These are phyloP conservation scores for Stylosanthes scabra DNA, from an alignment of 331 rosid genomes.

Conservation along the genomic window DNA sequence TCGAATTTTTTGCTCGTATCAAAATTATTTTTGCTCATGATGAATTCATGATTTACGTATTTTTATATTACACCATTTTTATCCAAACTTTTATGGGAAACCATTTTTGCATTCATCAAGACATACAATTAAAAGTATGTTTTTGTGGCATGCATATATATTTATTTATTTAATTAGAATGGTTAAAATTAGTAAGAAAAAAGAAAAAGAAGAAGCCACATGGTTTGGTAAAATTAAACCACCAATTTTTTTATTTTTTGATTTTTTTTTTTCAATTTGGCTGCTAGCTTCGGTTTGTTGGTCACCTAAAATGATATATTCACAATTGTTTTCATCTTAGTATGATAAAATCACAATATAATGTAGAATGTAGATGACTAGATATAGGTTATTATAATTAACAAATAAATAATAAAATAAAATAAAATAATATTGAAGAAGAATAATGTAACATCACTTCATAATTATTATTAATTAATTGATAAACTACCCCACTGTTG, in stretches of 20 bases:
- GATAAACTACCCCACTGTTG: neutral
- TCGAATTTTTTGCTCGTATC: too few species aligned
- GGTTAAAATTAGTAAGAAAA: constrained; percentile 1
- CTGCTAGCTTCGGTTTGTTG: constrained; percentile 18
- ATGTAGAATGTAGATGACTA: too few species aligned
- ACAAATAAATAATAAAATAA: too few species aligned
- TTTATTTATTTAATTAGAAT: neutral
- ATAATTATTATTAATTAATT: too few species aligned
- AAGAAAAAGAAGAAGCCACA: neutral
- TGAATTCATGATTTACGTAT: too few species aligned
- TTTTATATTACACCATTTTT: too few species aligned
- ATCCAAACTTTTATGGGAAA: neutral
- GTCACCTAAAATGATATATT: constrained; percentile 33
- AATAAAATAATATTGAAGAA: too few species aligned
- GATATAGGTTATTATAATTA: too few species aligned
- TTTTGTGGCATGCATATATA: neutral
- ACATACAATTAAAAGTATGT: constrained; percentile 5
- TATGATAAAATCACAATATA: neutral
- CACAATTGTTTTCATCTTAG: constrained; percentile 7
- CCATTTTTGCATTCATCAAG: constrained; percentile 16
- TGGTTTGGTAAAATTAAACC: constrained; percentile 24
- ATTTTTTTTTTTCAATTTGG: constrained; percentile 5
- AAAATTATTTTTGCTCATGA: too few species aligned
- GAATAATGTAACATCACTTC: neutral
- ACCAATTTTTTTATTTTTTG: constrained; percentile 2